Conservation (phyloP, 352 stramenopile genomes). For the Globisporangium nodosum region DNA sequence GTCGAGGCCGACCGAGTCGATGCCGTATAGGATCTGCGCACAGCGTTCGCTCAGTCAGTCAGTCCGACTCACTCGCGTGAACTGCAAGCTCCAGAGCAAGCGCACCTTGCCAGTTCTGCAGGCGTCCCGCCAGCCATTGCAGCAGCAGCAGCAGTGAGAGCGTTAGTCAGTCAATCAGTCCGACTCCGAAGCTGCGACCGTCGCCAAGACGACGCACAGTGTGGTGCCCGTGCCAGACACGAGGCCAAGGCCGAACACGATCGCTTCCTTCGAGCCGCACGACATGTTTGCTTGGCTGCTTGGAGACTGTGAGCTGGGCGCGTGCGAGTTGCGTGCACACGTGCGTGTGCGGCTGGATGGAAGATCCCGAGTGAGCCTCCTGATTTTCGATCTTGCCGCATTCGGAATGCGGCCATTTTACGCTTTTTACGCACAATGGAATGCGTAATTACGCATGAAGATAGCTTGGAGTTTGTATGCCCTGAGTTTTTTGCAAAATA, state of each 20-base stretch:
- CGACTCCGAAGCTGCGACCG: neutral
- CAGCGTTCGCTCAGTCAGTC: neutral
- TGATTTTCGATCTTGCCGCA: neutral
- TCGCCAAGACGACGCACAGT: conserved; percentile 37
- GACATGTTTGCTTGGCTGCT: conserved; percentile 39
- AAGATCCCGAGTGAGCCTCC: neutral
- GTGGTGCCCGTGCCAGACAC: conserved; percentile 83
- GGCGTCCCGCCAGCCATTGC: conserved; percentile 2
- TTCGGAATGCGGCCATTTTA: neutral
- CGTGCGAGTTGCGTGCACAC: neutral
- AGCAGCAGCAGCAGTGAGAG: neutral
- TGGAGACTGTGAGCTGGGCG: too few relatives aligned
- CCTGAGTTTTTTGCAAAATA: neutral
- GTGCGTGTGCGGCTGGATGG: too few relatives aligned
- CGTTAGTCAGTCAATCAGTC: neutral
- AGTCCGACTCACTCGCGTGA: neutral
- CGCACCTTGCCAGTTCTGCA: conserved; percentile 61
- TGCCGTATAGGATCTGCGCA: conserved; percentile 90
- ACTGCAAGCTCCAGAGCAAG: neutral
- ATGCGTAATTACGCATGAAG: neutral
- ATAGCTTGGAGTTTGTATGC: neutral
- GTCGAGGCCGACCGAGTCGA: conserved; percentile 85
- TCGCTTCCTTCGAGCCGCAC: conserved; percentile 66
- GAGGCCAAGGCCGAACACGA: conserved; percentile 77
- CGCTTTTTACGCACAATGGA: neutral